Base-by-base conservation (phyloP, 176 grass and related monocot species). In the Metroxylon sagu region DNA sequence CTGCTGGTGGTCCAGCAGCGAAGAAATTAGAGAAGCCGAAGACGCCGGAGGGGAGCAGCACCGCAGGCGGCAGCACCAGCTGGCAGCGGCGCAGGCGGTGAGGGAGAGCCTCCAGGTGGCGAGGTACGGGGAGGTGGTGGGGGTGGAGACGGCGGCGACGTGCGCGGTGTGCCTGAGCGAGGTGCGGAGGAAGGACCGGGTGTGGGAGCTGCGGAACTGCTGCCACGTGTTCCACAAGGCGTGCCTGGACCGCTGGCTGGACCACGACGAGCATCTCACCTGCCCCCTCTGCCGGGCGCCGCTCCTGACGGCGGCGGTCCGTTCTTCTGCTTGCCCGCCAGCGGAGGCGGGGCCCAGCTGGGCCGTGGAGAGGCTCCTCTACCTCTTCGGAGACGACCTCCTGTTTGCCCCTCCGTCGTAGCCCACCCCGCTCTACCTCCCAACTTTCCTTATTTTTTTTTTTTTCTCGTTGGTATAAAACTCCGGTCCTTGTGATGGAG, bases 291-390 rank as follows among this genome's bases (percentile, higher is more conserved):
- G 67, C 39, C 55, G 67, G 14, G 19, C 55, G 28, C 28, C 53
- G 52, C 66, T 68, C 12, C 18, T 68, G 28, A 14, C 18, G 14
- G 6, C 30, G 15, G 43, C 2, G 15, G 3, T 1, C 35, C 19
- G 1, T 27, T 0, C 56, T 8, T 10, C 56, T 25, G 18, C 5
- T 1, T 16, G 16, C 16, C 49, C 27, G 51, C 18, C 50, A 1
- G 31, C 66, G 19, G 3, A 55, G 68, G 6, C 54, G 16, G 68
- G 50, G 55, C 68, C 68, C 48, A 71, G 68, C 25, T 71, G 68
- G 68, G 43, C 68, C 43, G 68, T 71, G 19, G 68, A 71, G 68
- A 55, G 68, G 16, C 68, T 71, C 4, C 68, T 71, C 48, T 71
- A 71, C 16, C 56, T 71, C 21, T 71, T 71, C 48, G 68, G 35